phyloP scores from a whole-genome alignment of 352 stramenopile genomes.

The Pythium periplocum region DNA sequence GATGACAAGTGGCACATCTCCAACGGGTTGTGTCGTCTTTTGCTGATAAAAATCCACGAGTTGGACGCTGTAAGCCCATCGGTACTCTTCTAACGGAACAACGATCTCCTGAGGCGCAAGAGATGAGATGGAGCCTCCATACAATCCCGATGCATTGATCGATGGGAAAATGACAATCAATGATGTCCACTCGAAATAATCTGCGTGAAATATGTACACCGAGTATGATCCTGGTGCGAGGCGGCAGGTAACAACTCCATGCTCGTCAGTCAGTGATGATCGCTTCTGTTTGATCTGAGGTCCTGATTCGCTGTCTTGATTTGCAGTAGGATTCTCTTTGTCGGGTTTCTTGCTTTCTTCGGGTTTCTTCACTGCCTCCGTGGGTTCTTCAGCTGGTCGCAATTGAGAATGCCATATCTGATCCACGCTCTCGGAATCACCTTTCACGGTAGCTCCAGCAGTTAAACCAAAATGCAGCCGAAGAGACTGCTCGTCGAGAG shows the following conservation, averaged over 20 bases:
- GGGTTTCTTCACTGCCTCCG: no score
- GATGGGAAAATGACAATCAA: conserved; percentile 48
- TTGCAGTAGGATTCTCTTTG: no score
- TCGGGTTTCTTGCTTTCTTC: no score
- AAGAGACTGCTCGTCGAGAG: conserved; percentile 12
- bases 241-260: conserved; percentile 30
- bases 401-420: no score
- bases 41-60: conserved; percentile 68
- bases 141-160: conserved; percentile 33
- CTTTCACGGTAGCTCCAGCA: no score
- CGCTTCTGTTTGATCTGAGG: conserved; percentile 2
- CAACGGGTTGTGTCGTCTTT: conserved; percentile 28
- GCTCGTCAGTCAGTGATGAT: conserved; percentile 31
- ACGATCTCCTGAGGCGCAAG: conserved; percentile 43
- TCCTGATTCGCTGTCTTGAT: no score
- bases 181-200: conserved; percentile 73
- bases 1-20: conserved; percentile 44
- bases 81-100: conserved; percentile 49
- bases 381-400: no score
- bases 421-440: no score
- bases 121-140: conserved; percentile 21
- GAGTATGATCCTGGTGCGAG: conserved; percentile 58
- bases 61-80: conserved; percentile 56
- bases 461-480: conserved; percentile 6
- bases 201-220: conserved; percentile 62